Conservation (phyloP, 2,329 filamentous ascomycete species). For the Colletotrichum sansevieriae region DNA sequence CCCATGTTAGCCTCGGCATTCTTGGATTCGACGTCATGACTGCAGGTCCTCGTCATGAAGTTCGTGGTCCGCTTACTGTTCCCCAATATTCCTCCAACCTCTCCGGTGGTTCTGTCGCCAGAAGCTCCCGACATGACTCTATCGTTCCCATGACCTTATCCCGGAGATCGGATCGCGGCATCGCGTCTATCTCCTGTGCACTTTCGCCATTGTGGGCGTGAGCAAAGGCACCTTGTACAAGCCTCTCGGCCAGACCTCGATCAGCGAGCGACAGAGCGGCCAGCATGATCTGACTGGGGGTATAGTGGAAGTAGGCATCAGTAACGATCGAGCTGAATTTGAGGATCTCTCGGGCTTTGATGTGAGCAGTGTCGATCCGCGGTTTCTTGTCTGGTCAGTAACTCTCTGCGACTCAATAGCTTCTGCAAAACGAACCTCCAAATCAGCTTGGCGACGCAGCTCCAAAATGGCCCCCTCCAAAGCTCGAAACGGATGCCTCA, state of each 20-base stretch:
- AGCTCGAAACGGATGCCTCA: conserved; percentile 89
- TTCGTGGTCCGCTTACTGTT: conserved; percentile 52
- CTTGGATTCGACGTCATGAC: background rate
- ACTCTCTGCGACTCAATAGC: background rate
- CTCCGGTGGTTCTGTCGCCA: conserved; percentile 69
- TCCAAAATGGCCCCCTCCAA: conserved; percentile 91
- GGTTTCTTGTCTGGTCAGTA: conserved; percentile 47
- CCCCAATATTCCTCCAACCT: conserved; percentile 67
- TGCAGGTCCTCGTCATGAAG: background rate
- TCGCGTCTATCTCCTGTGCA: conserved; percentile 45
- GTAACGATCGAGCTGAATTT: conserved; percentile 87
- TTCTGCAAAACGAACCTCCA: conserved; percentile 59
- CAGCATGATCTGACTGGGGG: conserved; percentile 93
- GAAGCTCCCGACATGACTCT: conserved; percentile 64
- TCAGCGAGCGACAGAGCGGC: conserved; percentile 84
- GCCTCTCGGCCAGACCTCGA: conserved; percentile 66
- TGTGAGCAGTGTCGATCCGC: conserved; percentile 73
- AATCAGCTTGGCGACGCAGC: conserved; percentile 75
- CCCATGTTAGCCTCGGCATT: conserved; percentile 46
- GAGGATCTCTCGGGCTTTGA: conserved; percentile 78
- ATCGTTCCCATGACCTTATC: conserved; percentile 65
- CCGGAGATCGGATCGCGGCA: conserved; percentile 47
- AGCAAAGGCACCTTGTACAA: conserved; percentile 57
- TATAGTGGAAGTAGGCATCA: conserved; percentile 97
- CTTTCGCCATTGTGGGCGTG: conserved; percentile 29